Base-by-base conservation (phyloP, 2,329 filamentous ascomycete genomes). In the Hortaea werneckii region DNA sequence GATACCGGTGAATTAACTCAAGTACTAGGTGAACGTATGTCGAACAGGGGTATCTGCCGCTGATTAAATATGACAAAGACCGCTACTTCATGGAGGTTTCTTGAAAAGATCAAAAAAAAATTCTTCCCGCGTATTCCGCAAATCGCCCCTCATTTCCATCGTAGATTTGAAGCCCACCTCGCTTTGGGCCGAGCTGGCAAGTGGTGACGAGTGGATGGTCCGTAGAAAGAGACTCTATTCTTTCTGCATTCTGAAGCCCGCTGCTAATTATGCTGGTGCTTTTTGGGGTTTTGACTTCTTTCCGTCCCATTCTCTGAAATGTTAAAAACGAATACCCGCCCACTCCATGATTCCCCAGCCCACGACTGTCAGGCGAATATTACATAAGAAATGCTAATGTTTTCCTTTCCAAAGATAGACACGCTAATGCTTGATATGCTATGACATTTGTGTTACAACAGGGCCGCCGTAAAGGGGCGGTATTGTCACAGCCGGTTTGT, bases 341-440 rank as follows among this genome's bases (percentile, higher is more conserved):
- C 40, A 41, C 40, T 41, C 10, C 37, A 8, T 13, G 37, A 10
- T 26, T 20, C 8, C 10, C 13, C 13, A 8, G 11, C 10, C 37
- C 37, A 39, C 37, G 5, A n/a, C 32, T 26, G 42, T 30, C 42
- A 45, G 42, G 39, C 47, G 42, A 43, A 35, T 50, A 50, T 46
- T 54, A 57, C 50, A 58, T 50, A 56, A 48, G 50, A 54, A 55
- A 55, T 53, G 54, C 32, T 20, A n/a, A 48, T 50, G 47, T 48
- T 48, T 6, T 28, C 40, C 29, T n/a, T 29, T 35, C 32, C 32
- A 35, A n/a, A 38, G 13, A 11, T 52, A 51, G 56, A 62, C 58
- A 58, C 59, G 59, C 56, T 54, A 59, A 58, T 58, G 55, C 57
- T 57, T 51, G 54, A 54, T 40, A 39, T 50, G 51, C 53, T 53